Conservation (phyloP, 352 stramenopile genomes). For the Phytophthora pinifolia region DNA sequence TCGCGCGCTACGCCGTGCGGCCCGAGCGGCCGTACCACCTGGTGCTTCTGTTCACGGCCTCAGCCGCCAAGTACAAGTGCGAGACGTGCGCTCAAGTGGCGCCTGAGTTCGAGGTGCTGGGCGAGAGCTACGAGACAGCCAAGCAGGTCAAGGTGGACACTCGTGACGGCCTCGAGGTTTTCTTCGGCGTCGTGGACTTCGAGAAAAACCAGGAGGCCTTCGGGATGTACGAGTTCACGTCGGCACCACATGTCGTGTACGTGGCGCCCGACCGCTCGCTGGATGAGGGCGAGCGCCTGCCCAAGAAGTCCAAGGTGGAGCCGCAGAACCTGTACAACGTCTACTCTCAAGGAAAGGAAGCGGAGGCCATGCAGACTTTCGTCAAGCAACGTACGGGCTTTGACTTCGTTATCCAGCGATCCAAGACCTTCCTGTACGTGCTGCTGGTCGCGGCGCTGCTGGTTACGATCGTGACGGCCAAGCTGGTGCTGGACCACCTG, state of each 20-base stretch:
- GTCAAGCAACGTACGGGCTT: constrained; percentile 85
- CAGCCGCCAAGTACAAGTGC: constrained; percentile 72
- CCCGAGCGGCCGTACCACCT: constrained; percentile 82
- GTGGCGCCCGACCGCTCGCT: constrained; percentile 57
- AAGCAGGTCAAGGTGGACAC: constrained; percentile 78
- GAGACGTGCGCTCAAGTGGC: constrained; percentile 71
- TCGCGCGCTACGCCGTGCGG: constrained; percentile 54
- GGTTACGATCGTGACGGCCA: constrained; percentile 40
- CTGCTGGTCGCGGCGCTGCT: constrained; percentile 34
- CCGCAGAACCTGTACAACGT: constrained; percentile 75
- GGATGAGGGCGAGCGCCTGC: constrained; percentile 49
- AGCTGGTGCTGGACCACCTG: constrained; percentile 67
- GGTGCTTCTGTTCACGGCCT: constrained; percentile 78
- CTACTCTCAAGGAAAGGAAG: constrained; percentile 72
- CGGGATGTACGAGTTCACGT: constrained; percentile 76
- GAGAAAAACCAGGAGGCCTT: constrained; percentile 69
- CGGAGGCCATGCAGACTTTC: constrained; percentile 67
- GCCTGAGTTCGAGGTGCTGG: constrained; percentile 67
- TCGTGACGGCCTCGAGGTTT: constrained; percentile 72
- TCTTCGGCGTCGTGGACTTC: constrained; percentile 81
- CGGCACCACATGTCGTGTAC: constrained; percentile 77
- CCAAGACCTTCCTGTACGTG: constrained; percentile 69
- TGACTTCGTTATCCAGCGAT: constrained; percentile 69
- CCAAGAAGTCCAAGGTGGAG: constrained; percentile 55
- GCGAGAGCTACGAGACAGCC: constrained; percentile 58